Conservation (phyloP, 1,284 basidiomycete genomes). For the Golubevia sp. region DNA sequence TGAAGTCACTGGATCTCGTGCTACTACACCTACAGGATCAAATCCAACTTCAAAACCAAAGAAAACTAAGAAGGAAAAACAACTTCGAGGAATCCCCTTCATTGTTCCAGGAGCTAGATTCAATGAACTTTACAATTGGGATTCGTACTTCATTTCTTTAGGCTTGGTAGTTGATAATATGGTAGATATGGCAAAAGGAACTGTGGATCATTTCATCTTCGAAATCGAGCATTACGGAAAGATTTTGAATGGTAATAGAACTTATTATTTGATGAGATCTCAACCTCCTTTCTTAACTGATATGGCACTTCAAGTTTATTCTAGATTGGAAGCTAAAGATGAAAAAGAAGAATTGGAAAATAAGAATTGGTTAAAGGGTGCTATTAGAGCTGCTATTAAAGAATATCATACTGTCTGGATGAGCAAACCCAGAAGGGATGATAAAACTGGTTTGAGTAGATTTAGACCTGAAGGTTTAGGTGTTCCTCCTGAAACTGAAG, state of each 20-base stretch:
- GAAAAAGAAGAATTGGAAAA: constrained; percentile 70
- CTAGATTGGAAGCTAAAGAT: constrained; percentile 85
- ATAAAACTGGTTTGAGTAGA: constrained; percentile 87
- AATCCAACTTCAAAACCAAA: not conserved
- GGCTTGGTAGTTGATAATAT: constrained; percentile 93
- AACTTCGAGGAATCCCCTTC: constrained; percentile 68
- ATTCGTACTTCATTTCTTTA: constrained; percentile 90
- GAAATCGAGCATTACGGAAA: constrained; percentile 98
- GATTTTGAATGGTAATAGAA: constrained; percentile 60
- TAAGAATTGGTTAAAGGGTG: constrained; percentile 87
- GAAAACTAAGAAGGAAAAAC: not conserved
- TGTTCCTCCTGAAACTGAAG: constrained; percentile 97
- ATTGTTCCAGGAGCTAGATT: constrained; percentile 96
- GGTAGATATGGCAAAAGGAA: constrained; percentile 89
- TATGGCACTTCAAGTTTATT: constrained; percentile 96
- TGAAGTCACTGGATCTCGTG: not conserved
- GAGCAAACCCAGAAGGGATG: constrained; percentile 86
- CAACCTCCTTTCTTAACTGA: constrained; percentile 99
- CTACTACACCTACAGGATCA: not conserved
- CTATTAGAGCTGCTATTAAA: constrained; percentile 95
- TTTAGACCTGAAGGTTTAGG: constrained; percentile 93
- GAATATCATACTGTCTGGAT: constrained; percentile 99
- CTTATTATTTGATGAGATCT: constrained; percentile 82
- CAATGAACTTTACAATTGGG: constrained; percentile 94
- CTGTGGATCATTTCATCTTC: constrained; percentile 98